phyloP scores from a whole-genome alignment of 2,329 filamentous ascomycete genomes.

The Botryotinia globosa region DNA sequence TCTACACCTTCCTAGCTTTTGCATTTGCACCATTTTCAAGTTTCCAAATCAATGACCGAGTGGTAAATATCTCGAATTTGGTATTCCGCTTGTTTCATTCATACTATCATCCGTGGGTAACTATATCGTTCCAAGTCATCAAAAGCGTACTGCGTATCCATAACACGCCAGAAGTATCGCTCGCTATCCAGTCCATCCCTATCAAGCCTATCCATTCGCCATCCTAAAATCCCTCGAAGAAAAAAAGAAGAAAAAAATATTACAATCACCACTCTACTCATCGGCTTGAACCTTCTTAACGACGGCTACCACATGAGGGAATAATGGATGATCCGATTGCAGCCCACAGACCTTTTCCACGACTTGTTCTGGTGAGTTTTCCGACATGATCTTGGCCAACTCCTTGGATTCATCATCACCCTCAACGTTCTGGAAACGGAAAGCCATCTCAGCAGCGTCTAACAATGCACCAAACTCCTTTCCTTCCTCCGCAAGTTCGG shows the following conservation, averaged over 20 bases:
- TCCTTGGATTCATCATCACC: constrained; percentile 87
- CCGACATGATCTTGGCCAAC: constrained; percentile 80
- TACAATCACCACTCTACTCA: constrained; percentile 26
- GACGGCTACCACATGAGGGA: constrained; percentile 68
- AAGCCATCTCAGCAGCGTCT: constrained; percentile 82
- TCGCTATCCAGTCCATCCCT: constrained; percentile 4
- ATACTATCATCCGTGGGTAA: not conserved
- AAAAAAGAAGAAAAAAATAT: constrained; percentile 6
- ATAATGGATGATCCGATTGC: constrained; percentile 73
- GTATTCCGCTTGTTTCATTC: not conserved
- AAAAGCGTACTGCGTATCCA: constrained; percentile 7
- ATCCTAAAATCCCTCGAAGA: constrained; percentile 21
- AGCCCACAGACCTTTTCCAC: constrained; percentile 81
- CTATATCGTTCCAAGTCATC: not conserved
- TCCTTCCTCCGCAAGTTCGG: constrained; percentile 80
- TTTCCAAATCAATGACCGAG: not conserved
- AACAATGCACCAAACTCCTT: constrained; percentile 72
- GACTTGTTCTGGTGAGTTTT: constrained; percentile 68
- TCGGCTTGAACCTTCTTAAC: constrained; percentile 77
- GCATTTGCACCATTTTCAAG: not conserved
- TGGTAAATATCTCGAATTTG: not conserved
- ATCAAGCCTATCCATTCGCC: constrained; percentile 3
- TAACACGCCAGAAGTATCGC: constrained; percentile 14
- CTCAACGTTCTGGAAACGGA: constrained; percentile 93
- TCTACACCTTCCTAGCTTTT: not conserved